Conservation (phyloP, 2,329 filamentous ascomycete species). For the Byssoonygena ceratinophila region DNA sequence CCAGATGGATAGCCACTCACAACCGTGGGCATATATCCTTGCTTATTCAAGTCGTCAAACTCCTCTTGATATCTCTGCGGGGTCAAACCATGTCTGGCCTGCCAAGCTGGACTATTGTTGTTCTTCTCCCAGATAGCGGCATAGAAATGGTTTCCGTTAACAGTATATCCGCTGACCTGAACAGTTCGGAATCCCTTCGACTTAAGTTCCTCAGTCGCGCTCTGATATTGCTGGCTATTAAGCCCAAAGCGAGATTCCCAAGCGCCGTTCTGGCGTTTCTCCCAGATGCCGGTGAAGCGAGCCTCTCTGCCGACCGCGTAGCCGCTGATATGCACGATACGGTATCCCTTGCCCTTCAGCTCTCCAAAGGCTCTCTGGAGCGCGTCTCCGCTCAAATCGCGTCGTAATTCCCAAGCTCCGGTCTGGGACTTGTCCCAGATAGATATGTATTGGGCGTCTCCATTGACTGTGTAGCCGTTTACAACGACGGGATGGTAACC, state of each 20-base stretch:
- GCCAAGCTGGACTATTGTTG: constrained; percentile 1
- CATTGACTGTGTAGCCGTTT: constrained; percentile 14
- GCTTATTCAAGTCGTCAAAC: constrained; percentile 5
- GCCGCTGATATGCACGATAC: constrained; percentile 13
- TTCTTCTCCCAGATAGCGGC: constrained; percentile 15
- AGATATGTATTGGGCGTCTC: constrained; percentile 1
- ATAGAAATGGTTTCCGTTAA: constrained; percentile 11
- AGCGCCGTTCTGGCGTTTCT: not conserved
- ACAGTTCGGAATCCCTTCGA: constrained; percentile 1
- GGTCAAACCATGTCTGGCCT: constrained; percentile 10
- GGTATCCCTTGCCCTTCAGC: constrained; percentile 10
- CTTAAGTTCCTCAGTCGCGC: not conserved
- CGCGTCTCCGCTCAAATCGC: not conserved
- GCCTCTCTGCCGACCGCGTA: constrained; percentile 10
- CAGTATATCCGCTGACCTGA: constrained; percentile 12
- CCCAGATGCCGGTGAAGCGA: constrained; percentile 15
- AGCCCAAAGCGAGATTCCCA: constrained; percentile 13
- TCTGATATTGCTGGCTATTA: constrained; percentile 4
- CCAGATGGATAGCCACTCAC: constrained; percentile 11
- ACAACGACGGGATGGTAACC: constrained; percentile 14
- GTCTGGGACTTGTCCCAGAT: constrained; percentile 13
- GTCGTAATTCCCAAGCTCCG: constrained; percentile 1
- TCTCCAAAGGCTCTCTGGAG: constrained; percentile 9
- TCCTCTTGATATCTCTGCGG: constrained; percentile 8
- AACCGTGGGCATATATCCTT: constrained; percentile 11